Evolutionary conservation across 805 yeast genomes (phyloP).

Genomic region (Schwanniomyces occidentalis): DNA sequence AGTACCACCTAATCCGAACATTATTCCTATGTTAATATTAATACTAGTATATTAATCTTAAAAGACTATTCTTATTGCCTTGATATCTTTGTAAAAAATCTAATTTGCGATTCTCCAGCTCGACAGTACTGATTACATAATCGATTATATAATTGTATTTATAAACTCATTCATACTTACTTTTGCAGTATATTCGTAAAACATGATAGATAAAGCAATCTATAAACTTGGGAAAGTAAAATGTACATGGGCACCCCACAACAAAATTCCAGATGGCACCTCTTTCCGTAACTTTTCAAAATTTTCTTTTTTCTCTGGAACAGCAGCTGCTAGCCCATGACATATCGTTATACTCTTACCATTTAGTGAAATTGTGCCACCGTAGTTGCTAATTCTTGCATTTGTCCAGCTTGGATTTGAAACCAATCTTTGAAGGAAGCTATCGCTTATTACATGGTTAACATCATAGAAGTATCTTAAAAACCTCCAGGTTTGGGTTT

Average conservation of each 20-base stretch:
- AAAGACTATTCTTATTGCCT: constrained; percentile 1
- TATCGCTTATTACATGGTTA: constrained; percentile 22
- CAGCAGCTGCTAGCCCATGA: constrained; percentile 35
- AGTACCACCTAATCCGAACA: constrained; percentile 79
- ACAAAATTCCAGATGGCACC: constrained; percentile 18
- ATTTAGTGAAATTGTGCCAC: constrained; percentile 31
- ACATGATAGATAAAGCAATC: no score
- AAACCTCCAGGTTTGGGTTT: constrained; percentile 44
- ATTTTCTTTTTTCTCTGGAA: constrained; percentile 32
- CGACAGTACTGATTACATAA: constrained; percentile 5
- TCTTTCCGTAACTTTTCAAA: constrained; percentile 18
- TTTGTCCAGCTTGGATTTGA: constrained; percentile 23
- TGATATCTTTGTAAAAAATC: neutral
- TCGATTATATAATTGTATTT: constrained; percentile 4
- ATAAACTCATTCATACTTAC: neutral
- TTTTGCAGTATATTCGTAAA: neutral
- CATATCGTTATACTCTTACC: constrained; percentile 37
- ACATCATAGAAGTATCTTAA: constrained; percentile 33
- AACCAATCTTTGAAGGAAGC: constrained; percentile 17
- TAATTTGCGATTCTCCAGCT: constrained; percentile 6
- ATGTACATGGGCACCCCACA: constrained; percentile 38
- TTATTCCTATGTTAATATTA: constrained; percentile 18
- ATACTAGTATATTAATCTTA: constrained; percentile 1
- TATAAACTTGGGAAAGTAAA: constrained; percentile 39
- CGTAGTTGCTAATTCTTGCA: constrained; percentile 29